Conservation (phyloP, 75 land plant species). For the Cupressus sempervirens region DNA sequence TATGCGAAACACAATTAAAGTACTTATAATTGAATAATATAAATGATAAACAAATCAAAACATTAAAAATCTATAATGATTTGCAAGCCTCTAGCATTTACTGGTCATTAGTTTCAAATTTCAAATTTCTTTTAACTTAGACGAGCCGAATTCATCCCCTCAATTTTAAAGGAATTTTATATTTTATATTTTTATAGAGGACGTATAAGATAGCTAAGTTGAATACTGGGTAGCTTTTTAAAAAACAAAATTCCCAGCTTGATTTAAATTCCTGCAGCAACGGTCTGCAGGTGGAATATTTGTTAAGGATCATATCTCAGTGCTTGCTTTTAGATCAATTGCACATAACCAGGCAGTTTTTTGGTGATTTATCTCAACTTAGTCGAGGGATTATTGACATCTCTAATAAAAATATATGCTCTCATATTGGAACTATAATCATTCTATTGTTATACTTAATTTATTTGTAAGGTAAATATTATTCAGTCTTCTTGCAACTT, state of each 20-base stretch:
- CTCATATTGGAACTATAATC: no score
- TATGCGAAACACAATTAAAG: neutral
- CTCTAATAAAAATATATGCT: neutral
- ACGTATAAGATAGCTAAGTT: neutral
- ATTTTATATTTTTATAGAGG: neutral
- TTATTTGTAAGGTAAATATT: no score
- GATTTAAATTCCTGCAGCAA: neutral
- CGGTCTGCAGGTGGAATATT: neutral
- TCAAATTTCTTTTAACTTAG: neutral
- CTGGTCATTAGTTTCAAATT: neutral
- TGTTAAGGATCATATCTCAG: neutral
- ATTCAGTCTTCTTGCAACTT: no score
- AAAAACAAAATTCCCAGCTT: neutral
- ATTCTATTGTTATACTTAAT: no score
- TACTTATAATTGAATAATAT: neutral
- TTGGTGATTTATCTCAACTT: neutral
- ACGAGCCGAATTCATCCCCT: neutral
- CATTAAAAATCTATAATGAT: neutral
- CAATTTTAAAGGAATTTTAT: neutral
- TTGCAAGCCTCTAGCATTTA: neutral
- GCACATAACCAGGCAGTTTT: neutral
- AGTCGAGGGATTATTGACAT: neutral
- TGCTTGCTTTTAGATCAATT: neutral
- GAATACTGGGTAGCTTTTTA: neutral
- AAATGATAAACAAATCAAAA: no score